These are phyloP conservation scores for Cinnamomum chago DNA, from an alignment of 164 flowering plant genomes.

Conservation along the genomic window DNA sequence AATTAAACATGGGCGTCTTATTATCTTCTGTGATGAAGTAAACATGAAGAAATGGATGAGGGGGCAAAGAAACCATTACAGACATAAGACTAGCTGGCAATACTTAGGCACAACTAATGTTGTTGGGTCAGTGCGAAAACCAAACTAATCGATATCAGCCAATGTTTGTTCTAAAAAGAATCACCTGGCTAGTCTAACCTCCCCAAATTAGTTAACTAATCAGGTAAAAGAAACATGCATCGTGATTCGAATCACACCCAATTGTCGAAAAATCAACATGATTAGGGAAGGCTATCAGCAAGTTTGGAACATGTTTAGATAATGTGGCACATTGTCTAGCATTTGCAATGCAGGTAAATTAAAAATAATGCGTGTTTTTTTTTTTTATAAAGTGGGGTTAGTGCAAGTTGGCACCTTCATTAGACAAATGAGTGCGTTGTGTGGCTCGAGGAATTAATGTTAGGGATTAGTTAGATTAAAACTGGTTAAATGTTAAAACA, in stretches of 20 bases:
- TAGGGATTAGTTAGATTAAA: background rate
- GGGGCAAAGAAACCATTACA: constrained; percentile 19
- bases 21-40: background rate
- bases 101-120: constrained; percentile 15
- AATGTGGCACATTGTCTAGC: constrained; percentile 25
- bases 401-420: constrained; percentile 20
- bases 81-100: constrained; percentile 12
- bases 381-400: constrained; percentile 17
- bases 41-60: background rate
- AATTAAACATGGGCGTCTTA: too few species aligned
- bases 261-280: background rate
- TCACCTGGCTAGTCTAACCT: background rate
- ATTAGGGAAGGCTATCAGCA: constrained; percentile 9
- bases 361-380: constrained; percentile 5
- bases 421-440: constrained; percentile 15
- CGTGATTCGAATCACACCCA: background rate
- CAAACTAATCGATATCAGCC: background rate
- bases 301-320: constrained; percentile 30
- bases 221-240: too few species aligned
- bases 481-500: background rate
- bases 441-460: constrained; percentile 53
- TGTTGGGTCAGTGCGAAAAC: constrained; percentile 29
- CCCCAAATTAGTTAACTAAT: background rate
- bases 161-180: background rate
- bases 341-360: constrained; percentile 1